These are phyloP conservation scores for Hypsizygus ulmarius DNA, from an alignment of 1,284 basidiomycete genomes.

Conservation along the genomic window DNA sequence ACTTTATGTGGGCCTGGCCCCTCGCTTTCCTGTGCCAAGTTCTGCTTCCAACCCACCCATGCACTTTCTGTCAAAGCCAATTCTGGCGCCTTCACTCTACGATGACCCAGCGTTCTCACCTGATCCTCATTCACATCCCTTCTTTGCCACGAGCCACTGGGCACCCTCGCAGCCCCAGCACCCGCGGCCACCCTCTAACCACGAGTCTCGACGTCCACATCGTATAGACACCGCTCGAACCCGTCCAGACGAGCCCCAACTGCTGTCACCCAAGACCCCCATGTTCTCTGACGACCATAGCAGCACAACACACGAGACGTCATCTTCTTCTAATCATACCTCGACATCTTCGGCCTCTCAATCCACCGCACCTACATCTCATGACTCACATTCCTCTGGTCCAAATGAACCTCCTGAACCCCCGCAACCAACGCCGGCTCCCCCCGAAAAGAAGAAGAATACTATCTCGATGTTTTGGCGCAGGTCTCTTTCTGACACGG, in stretches of 20 bases:
- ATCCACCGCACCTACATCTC: constrained; percentile 14
- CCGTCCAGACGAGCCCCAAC: constrained; percentile 20
- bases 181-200: constrained; percentile 28
- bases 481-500: constrained; percentile 13
- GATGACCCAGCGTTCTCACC: constrained; percentile 57
- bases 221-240: constrained; percentile 6
- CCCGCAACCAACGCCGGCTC: constrained; percentile 10
- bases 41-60: constrained; percentile 4
- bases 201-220: constrained; percentile 13
- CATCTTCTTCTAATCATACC: constrained; percentile 15
- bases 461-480: constrained; percentile 20
- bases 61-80: constrained; percentile 15
- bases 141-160: constrained; percentile 33
- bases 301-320: constrained; percentile 14
- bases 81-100: constrained; percentile 27
- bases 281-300: constrained; percentile 22
- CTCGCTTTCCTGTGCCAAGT: constrained; percentile 6
- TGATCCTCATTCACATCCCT: constrained; percentile 48
- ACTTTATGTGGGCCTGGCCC: no score
- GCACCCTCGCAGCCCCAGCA: constrained; percentile 25
- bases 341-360: constrained; percentile 7
- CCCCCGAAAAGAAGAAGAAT: constrained; percentile 20
- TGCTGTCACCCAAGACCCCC: constrained; percentile 33
- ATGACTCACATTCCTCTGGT: constrained; percentile 15
- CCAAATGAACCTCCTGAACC: constrained; percentile 4